Evolutionary conservation across 306 rosid species (phyloP), one percentile per base, ranked within the genome.

Genomic region (Quillaja saponaria): DNA sequence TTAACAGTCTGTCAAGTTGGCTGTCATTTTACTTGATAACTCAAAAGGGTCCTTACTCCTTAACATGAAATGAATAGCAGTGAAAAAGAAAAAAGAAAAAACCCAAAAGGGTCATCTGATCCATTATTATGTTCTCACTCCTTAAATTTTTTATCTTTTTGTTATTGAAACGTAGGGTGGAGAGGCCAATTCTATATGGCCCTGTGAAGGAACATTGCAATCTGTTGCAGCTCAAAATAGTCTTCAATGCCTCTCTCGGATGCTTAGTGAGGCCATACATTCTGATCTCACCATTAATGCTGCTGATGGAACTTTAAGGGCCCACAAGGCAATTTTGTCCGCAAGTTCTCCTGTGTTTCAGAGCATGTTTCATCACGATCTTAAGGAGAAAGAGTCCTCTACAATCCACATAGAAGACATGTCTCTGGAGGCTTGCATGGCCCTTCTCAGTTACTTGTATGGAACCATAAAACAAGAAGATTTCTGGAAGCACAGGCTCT

Each of bases 271-370:
- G 63, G 82, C 71, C 31, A 84, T 87, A 68, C 86, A 69, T 63
- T 80, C 90, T 20, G 96, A 91, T 74, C 86, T 87, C 41, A 87
- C 87, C 68, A 80, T 91, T 49, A 67, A 68, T 67, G 82, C 84
- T 2, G 65, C 81, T 0, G 85, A 86, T 20, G 97, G 97, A 31
- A 66, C 81, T 13, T 64, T 87, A 73, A 79, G 63, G 72, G 91
- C 96, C 68, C 97, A 91, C 80, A 91, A 80, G 79, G 96, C 97
- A 48, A 39, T 91, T 72, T 49, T 87, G 47, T 85, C 97, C 0
- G 87, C 96, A 16, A 87, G 94, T 77, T 91, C 97, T 54, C 86
- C 91, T 0, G 96, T 91, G 73, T 87, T 91, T 68, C 81, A 75
- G 45, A 83, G 96, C 80, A 87, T 91, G 96, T 87, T 85, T 73